Evolutionary conservation across 306 rosid species (phyloP), one percentile per base, ranked within the genome.

Genomic region (Purshia tridentata): DNA sequence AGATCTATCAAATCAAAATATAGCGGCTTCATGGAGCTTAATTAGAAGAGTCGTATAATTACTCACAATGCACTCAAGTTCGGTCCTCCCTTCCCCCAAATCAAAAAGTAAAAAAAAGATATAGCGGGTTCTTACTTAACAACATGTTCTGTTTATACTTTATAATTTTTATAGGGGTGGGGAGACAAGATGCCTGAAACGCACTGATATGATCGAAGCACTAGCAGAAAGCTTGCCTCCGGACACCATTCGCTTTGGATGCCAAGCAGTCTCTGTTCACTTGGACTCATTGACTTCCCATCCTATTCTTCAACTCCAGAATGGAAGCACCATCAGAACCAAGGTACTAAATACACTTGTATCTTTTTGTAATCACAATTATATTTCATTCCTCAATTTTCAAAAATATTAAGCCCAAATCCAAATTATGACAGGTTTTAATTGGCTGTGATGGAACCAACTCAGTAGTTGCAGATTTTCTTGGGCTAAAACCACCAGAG

Each of bases 391-490:
- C 2, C 35, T 29, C 35, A 29, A 29, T 29, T 29, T 29, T 29
- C 2, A 29, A 29, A 29, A 29, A 29, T 29, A 29, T 29, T 29
- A 29, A 29, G 35, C 35, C 35, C 35, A 29, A 29, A 29, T 1
- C 2, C 35, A 29, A 29, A 29, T 29, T 29, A 29, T 29, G 35
- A 29, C 70, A 88, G 86, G 80, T 78, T 73, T 81, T 88, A 35
- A 74, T 86, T 54, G 90, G 93, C 74, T 88, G 90, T 49, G 90
- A 88, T 74, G 93, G 93, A 29, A 84, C 83, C 64, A 80, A 77
- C 72, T 86, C 90, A 7, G 23, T 35, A 2, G 75, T 82, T 20
- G 86, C 82, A 14, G 81, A 61, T 51, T 76, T 78, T 64, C 68
- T 86, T 13, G 78, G 76, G 67, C 54, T 84, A 52, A 67, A 84